Base-by-base conservation (phyloP, 2,329 filamentous ascomycete genomes). In the Cordyceps tenuipes region DNA sequence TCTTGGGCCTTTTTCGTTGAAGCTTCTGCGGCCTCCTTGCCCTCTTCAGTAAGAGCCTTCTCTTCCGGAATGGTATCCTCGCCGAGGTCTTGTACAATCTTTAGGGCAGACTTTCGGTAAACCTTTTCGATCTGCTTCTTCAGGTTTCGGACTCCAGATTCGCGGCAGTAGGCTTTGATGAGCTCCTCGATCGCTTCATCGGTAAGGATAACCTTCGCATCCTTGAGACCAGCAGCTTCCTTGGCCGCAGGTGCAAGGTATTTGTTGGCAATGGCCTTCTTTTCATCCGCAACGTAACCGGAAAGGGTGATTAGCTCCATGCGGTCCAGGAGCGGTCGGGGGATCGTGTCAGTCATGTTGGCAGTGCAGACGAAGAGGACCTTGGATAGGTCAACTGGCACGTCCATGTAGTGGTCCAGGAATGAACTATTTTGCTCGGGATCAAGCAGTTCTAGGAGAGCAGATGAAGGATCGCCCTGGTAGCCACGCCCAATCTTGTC, bases 41-140 rank as follows among this genome's bases (percentile, higher is more conserved):
- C 91, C 72, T 96, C 90, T 9, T 90, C 86, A 0, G 92, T 96
- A 60, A 96, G 75, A 5, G 90, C 91, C 64, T 90, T 85, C 23
- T 89, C 85, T 70, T 97, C 92, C 3, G 89, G 82, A 2, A 96
- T 75, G 1, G 81, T 89, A 6, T 91, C 87, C 69, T 97, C 92
- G 54, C 93, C 93, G 15, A 97, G 81, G 64, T 97, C 92, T 71
- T 93, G 89, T 13, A 99, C 93, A 66, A 99, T 99, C 76, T 97
- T 97, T 63, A 99, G 80, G 0, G 94, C 95, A 15, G 93, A 91
- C 75, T 99, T 99, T 61, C 94, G 87, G 76, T 97, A 99, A 3
- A 99, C 91, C 78, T 99, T 99, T 73, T 99, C 94, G 63, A 99
- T 99, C 73, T 97, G 93, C 79, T 99, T 97, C 83, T 99, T 99